Conservation (phyloP, 495 filamentous ascomycete species). For the Sphaerosporella brunnea region DNA sequence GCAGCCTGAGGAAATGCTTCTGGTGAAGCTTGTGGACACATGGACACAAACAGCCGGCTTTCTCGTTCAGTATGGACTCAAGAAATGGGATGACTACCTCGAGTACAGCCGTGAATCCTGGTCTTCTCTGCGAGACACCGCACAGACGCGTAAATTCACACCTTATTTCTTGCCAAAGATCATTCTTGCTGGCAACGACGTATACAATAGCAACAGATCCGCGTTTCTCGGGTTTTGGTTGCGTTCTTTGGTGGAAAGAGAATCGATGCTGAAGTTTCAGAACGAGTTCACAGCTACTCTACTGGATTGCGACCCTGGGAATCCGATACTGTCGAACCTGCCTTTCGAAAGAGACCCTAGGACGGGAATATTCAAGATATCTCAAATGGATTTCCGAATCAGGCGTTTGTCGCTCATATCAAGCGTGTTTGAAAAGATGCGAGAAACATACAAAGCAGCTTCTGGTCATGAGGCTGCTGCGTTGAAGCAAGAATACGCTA, state of each 20-base stretch:
- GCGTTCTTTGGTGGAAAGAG: conserved; percentile 44
- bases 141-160: conserved; percentile 46
- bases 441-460: conserved; percentile 32
- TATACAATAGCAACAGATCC: conserved; percentile 32
- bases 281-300: conserved; percentile 41
- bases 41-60: conserved; percentile 22
- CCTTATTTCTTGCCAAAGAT: conserved; percentile 44
- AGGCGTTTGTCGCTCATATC: conserved; percentile 45
- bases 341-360: conserved; percentile 37
- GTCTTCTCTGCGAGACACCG: conserved; percentile 42
- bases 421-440: conserved; percentile 45
- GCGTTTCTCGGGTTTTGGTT: conserved; percentile 42
- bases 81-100: conserved; percentile 42
- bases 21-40: conserved; percentile 29
- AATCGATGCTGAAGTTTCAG: conserved; percentile 50
- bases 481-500: conserved; percentile 37
- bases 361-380: conserved; percentile 33
- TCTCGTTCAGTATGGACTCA: conserved; percentile 25
- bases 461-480: conserved; percentile 26
- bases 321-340: conserved; percentile 42
- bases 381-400: conserved; percentile 36
- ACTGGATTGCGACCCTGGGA: conserved; percentile 32
- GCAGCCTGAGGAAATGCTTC: conserved; percentile 39
- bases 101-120: conserved; percentile 43
- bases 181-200: conserved; percentile 32